Base-by-base conservation (phyloP, 768 basidiomycete species). In the Kockovaella imperatae region DNA sequence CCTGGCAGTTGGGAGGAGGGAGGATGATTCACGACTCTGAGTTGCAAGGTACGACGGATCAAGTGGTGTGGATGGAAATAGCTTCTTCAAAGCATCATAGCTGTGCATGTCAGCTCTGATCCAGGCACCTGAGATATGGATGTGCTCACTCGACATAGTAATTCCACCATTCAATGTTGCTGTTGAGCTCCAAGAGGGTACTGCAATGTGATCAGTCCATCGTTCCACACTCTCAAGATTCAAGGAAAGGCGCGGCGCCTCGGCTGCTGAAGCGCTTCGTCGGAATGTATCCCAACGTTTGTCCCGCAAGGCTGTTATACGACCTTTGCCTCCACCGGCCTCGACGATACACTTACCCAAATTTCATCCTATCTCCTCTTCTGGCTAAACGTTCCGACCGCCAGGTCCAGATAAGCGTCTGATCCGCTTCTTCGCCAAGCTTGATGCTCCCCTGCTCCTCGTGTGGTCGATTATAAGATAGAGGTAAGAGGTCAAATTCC, bases 1-100 rank as follows among this genome's bases (percentile, higher is more conserved):
- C n/a, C 56, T 36, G 35, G 59, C 54, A 15, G 43, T 42, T 8
- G 53, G 68, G 4, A 73, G 56, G 6, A 73, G 59, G 2, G 68
- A 71, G 0, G 67, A 57, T 2, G 58, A 53, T 41, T 69, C 69
- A 31, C 63, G 59, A 15, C 58, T n/a, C n/a, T n/a, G 56, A 8
- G 62, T 65, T 14, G 54, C 48, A 28, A 52, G 54, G 38, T 69
- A 65, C 3, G 66, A 45, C n/a, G 69, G 68, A 41, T 68, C 67
- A 40, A 66, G 60, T 4, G 71, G 63, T 26, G 51, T 62, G 13
- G 53, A 62, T 2, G 71, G 71, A 57, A 73, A 70, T 15, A 69
- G 62, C 48, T 73, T 73, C 54, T 73, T 73, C 47, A 73, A 55
- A 7, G 68, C 65, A 42, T 70, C 71, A 44, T 72, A 72, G 54